phyloP scores from a whole-genome alignment of 2,329 filamentous ascomycete genomes.

The Falciphora oryzae region DNA sequence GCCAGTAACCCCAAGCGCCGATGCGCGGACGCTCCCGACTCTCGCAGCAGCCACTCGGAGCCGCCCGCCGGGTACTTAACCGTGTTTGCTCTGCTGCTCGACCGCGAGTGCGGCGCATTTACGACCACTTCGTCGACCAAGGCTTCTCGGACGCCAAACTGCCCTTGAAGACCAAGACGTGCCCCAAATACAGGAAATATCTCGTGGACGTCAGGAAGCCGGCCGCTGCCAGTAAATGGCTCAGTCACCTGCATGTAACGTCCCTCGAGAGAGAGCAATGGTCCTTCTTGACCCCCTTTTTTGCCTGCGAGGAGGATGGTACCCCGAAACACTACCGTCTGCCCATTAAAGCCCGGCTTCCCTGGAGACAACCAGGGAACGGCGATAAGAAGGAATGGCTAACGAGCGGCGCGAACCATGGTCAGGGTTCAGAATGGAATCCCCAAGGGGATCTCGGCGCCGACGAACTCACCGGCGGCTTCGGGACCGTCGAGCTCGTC shows the following conservation, averaged over 20 bases:
- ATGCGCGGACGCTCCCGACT: too few relatives aligned
- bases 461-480: neutral
- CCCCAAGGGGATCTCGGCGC: too few relatives aligned
- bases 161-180: neutral
- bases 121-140: neutral
- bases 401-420: too few relatives aligned
- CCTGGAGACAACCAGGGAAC: neutral
- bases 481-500: neutral
- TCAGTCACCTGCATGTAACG: neutral
- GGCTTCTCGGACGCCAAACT: neutral
- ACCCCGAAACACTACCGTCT: neutral
- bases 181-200: neutral
- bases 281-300: neutral
- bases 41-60: neutral
- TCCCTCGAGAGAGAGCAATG: neutral
- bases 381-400: neutral
- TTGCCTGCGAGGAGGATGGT: neutral
- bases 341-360: neutral
- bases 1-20: too few relatives aligned
- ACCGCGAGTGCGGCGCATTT: too few relatives aligned
- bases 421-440: too few relatives aligned
- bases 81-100: neutral
- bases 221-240: neutral
- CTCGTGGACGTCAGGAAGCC: neutral
- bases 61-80: neutral